These are phyloP conservation scores for Russula abietina DNA, from an alignment of 768 basidiomycete genomes.

Conservation along the genomic window DNA sequence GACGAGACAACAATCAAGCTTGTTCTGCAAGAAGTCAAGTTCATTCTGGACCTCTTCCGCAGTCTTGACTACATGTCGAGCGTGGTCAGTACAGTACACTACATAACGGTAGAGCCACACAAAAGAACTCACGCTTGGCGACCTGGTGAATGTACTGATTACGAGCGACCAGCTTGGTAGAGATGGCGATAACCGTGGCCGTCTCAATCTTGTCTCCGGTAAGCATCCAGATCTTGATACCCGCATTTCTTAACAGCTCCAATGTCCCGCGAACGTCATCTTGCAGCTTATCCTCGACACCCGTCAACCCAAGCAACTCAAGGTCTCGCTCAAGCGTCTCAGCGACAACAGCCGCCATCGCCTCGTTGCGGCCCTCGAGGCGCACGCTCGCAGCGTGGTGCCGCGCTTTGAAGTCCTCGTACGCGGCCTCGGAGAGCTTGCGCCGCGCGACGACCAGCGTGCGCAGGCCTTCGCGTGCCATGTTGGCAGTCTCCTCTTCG, in stretches of 20 bases:
- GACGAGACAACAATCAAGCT: constrained; percentile 94
- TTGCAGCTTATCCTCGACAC: constrained; percentile 98
- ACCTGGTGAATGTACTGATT: constrained; percentile 98
- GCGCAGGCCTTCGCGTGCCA: constrained; percentile 93
- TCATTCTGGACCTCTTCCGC: constrained; percentile 78
- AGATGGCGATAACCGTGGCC: constrained; percentile 95
- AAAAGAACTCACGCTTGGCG: constrained; percentile 61
- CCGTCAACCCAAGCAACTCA: constrained; percentile 88
- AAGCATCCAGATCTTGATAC: constrained; percentile 99
- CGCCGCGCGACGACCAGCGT: constrained; percentile 92
- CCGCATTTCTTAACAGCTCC: constrained; percentile 89
- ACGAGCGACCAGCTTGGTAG: constrained; percentile 90
- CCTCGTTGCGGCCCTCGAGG: constrained; percentile 75
- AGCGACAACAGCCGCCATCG: constrained; percentile 66
- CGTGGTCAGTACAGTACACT: constrained; percentile 5
- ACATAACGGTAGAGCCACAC: not conserved
- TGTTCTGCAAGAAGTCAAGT: constrained; percentile 89
- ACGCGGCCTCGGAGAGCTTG: constrained; percentile 60
- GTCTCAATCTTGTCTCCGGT: constrained; percentile 99
- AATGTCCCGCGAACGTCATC: constrained; percentile 94
- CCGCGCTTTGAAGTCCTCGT: constrained; percentile 61
- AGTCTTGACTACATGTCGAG: constrained; percentile 59
- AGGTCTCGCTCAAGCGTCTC: constrained; percentile 82
- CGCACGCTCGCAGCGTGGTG: constrained; percentile 76
- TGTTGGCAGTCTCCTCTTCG: constrained; percentile 97